Conservation (phyloP, 164 flowering plant genomes). For the Vitis rupestris region DNA sequence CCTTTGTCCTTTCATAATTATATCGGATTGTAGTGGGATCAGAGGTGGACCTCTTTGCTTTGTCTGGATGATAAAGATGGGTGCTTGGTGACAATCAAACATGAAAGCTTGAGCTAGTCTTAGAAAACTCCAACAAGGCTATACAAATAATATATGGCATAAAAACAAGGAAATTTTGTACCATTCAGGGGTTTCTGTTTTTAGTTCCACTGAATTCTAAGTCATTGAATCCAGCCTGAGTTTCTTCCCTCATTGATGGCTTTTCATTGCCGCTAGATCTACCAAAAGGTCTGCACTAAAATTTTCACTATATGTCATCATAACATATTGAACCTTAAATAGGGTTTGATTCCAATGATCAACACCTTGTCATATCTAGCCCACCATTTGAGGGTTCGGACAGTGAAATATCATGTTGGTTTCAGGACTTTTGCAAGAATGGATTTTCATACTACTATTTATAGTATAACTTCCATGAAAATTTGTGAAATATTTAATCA, state of each 20-base stretch:
- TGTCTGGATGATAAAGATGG: conserved; percentile 5
- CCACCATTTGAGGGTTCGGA: no score
- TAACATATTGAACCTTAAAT: no score
- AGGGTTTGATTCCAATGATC: no score
- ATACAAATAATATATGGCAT: neutral
- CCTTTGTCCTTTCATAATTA: neutral
- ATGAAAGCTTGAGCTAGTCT: neutral
- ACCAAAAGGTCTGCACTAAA: no score
- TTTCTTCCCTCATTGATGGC: neutral
- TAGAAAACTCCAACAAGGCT: neutral
- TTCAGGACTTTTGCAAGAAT: no score
- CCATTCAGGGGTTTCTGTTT: neutral
- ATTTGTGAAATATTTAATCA: no score
- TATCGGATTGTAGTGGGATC: conserved; percentile 15
- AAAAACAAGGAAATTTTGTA: neutral
- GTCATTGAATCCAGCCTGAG: neutral
- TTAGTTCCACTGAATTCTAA: neutral
- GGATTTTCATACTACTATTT: no score
- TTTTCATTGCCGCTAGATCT: neutral
- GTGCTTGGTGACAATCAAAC: conserved; percentile 6
- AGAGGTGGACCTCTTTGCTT: conserved; percentile 22
- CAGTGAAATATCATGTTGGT: no score
- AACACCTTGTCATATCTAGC: no score
- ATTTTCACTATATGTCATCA: no score
- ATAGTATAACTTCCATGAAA: no score